Evolutionary conservation across 2,329 filamentous ascomycete genomes (phyloP), one percentile per base, ranked within the genome.

Genomic region (Erysiphe pisi): DNA sequence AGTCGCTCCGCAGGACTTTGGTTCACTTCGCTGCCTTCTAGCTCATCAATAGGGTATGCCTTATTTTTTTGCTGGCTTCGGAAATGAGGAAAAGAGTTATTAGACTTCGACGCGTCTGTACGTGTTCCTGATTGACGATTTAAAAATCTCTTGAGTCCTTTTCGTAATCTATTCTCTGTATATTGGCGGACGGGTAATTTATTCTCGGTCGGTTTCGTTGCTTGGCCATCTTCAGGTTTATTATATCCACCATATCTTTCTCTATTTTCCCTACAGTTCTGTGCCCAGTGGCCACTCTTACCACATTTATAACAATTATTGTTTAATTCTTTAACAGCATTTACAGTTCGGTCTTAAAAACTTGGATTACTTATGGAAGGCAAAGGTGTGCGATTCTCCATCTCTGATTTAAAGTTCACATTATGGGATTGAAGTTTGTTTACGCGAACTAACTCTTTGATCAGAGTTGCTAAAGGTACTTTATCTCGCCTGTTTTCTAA

Each of bases 301-400:
- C 61, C 61, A 25, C 61, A 68, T 68, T 25, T 25, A 31, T 22
- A 68, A 68, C 61, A 68, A 22, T 68, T 3, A 68, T 68, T 14
- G 11, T 22, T 22, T 18, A 18, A 22, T 31, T 68, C 61, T 3
- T 68, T 18, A 31, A 25, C 28, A 68, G 20, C 18, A 31, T 22
- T 22, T n/a, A 25, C 61, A 68, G 4, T 58, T 58, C 18, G 52
- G 20, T 68, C 61, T 18, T 18, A 4, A 68, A 68, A 22, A 16
- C 6, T 68, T n/a, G 61, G 22, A 68, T 16, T 31, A 25, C 28
- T 16, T n/a, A 31, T 68, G 14, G 61, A 16, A 68, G 61, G 61
- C 28, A 25, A 68, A 68, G 4, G 20, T 68, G 28, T 6, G 20
- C 20, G 61, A 68, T 31, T 68, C 28, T 18, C 20, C 61, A 18